phyloP scores from a whole-genome alignment of 177 flowering plant genomes.

The Vitis hybrid region DNA sequence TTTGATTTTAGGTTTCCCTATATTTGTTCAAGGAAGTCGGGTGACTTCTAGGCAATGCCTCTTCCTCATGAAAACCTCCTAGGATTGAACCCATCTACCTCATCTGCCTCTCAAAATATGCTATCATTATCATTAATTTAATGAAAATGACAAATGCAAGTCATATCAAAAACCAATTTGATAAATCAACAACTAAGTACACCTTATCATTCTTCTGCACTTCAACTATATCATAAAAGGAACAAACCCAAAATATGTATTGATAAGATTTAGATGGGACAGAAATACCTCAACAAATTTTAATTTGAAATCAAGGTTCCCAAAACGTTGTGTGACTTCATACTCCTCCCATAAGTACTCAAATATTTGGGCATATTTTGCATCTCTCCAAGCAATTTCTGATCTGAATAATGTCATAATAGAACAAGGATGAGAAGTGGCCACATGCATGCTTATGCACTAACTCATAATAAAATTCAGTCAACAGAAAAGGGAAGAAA shows the following conservation, averaged over 20 bases:
- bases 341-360: slow-evolving; percentile 91
- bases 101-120: background rate
- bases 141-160: no score
- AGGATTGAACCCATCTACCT: background rate
- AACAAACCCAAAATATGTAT: background rate
- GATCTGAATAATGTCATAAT: slow-evolving; percentile 45
- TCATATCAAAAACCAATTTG: no score
- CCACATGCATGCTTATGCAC: background rate
- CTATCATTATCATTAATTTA: no score
- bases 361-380: slow-evolving; percentile 79
- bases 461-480: background rate
- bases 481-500: background rate
- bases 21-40: background rate
- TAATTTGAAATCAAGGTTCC: slow-evolving; percentile 74
- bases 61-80: background rate
- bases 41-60: background rate
- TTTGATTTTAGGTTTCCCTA: background rate
- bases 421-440: background rate
- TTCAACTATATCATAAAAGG: no score
- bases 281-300: slow-evolving; percentile 81
- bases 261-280: background rate
- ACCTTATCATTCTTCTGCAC: no score
- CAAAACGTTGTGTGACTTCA: slow-evolving; percentile 86
- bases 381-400: slow-evolving; percentile 94
- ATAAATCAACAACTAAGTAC: no score